These are phyloP conservation scores for Scheffersomyces segobiensis DNA, from an alignment of 1,139 yeast genomes.

Conservation along the genomic window DNA sequence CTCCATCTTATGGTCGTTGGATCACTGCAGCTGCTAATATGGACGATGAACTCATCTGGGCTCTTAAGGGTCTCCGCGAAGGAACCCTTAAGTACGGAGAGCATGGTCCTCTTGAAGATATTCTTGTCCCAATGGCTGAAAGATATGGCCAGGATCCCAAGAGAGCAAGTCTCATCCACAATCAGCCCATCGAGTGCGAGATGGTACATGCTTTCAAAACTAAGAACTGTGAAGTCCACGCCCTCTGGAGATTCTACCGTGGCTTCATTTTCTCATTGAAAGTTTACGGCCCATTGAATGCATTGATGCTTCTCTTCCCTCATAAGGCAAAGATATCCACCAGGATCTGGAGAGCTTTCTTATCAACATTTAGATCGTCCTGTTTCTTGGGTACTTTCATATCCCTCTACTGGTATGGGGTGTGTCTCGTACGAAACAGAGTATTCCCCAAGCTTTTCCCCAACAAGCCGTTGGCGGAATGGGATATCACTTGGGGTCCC, in stretches of 20 bases:
- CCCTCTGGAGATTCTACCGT: constrained; percentile 36
- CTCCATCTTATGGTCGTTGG: constrained; percentile 41
- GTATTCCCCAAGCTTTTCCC: constrained; percentile 33
- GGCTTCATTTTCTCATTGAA: constrained; percentile 36
- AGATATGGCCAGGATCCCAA: constrained; percentile 27
- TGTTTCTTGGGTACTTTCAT: constrained; percentile 35
- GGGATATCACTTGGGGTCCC: constrained; percentile 34
- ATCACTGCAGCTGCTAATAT: constrained; percentile 43
- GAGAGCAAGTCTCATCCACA: constrained; percentile 18
- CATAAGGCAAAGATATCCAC: constrained; percentile 16
- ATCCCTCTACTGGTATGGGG: constrained; percentile 38
- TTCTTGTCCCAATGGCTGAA: constrained; percentile 25
- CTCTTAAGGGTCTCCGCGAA: constrained; percentile 23
- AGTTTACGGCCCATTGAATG: constrained; percentile 34
- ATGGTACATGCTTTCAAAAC: constrained; percentile 36
- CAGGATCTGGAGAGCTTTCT: constrained; percentile 23
- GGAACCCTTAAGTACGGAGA: constrained; percentile 29
- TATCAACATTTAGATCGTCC: constrained; percentile 30
- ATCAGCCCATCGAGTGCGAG: constrained; percentile 30
- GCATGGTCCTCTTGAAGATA: constrained; percentile 18
- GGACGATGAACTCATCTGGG: constrained; percentile 31
- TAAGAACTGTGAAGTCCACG: constrained; percentile 38
- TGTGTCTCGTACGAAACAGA: constrained; percentile 34
- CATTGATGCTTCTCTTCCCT: constrained; percentile 31
- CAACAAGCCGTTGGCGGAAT: constrained; percentile 22